Conservation (phyloP, 768 basidiomycete species). For the Obba rivulosa region DNA sequence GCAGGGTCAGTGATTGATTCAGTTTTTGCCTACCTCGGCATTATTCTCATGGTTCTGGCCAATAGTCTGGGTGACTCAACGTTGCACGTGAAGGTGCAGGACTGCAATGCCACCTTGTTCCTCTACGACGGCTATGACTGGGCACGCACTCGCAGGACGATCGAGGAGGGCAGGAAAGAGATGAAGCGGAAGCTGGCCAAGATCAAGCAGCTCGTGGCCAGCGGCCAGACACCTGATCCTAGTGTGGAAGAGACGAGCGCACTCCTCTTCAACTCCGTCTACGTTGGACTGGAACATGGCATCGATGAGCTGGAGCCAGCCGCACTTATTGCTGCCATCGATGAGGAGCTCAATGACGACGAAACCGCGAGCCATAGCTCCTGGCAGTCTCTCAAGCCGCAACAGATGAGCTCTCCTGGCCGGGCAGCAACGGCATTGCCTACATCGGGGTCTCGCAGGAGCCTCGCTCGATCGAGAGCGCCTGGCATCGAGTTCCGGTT, state of each 20-base stretch:
- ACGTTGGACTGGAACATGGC: constrained; percentile 84
- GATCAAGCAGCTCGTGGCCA: constrained; percentile 88
- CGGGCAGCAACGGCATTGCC: constrained; percentile 18
- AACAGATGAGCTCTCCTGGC: constrained; percentile 34
- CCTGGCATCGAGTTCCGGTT: constrained; percentile 84
- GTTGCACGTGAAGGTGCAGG: constrained; percentile 49
- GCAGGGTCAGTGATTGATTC: constrained; percentile 38
- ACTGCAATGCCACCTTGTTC: constrained; percentile 61
- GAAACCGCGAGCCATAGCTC: constrained; percentile 80
- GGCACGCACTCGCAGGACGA: constrained; percentile 74
- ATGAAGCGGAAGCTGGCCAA: constrained; percentile 83
- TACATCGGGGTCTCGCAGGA: constrained; percentile 18
- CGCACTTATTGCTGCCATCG: constrained; percentile 84
- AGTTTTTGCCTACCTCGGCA: constrained; percentile 4
- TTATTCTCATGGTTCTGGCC: background rate
- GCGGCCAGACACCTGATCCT: constrained; percentile 81
- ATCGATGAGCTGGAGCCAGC: constrained; percentile 68
- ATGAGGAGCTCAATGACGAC: constrained; percentile 81
- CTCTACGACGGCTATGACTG: constrained; percentile 97
- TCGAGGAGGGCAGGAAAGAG: constrained; percentile 83
- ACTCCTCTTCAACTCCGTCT: constrained; percentile 89
- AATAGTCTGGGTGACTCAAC: constrained; percentile 41
- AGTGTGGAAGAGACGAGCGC: constrained; percentile 65
- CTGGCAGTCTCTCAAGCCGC: constrained; percentile 78
- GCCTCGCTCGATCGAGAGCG: constrained; percentile 65